Conservation (phyloP, 495 filamentous ascomycete species). For the Cercophora samala region DNA sequence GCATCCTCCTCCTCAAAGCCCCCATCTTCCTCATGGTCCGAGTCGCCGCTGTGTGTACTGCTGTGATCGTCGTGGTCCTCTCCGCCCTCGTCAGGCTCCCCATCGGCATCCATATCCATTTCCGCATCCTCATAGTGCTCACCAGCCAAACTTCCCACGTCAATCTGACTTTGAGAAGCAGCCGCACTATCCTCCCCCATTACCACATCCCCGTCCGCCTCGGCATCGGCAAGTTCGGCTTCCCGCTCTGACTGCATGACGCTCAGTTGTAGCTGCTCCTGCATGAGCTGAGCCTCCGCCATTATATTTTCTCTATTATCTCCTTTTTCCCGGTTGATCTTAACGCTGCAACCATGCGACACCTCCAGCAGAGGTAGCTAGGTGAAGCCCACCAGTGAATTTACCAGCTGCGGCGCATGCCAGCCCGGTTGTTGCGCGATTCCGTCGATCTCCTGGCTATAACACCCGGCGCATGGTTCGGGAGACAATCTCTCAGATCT, state of each 20-base stretch:
- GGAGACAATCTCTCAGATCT: background rate
- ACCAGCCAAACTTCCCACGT: constrained; percentile 50
- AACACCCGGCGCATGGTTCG: constrained; percentile 6
- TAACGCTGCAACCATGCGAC: too few species aligned
- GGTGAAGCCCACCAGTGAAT: background rate
- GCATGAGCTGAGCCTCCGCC: constrained; percentile 49
- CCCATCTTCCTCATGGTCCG: constrained; percentile 31
- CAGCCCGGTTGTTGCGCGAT: background rate
- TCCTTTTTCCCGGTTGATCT: constrained; percentile 11
- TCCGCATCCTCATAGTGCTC: constrained; percentile 52
- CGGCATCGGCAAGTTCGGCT: constrained; percentile 33
- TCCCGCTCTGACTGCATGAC: constrained; percentile 45
- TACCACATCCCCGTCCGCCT: constrained; percentile 27
- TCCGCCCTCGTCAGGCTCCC: constrained; percentile 39
- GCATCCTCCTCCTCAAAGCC: constrained; percentile 18
- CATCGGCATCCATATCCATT: constrained; percentile 43
- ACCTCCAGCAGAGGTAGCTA: background rate
- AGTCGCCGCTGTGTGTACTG: constrained; percentile 15
- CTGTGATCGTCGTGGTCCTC: constrained; percentile 27
- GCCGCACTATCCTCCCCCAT: constrained; percentile 38
- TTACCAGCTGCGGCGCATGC: background rate
- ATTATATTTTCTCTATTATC: constrained; percentile 30
- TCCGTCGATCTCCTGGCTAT: background rate
- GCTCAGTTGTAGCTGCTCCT: constrained; percentile 51
- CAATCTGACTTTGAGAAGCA: constrained; percentile 36